phyloP scores from a whole-genome alignment of 225 moss, liverwort and hornwort genomes.

The Climacium dendroides region DNA sequence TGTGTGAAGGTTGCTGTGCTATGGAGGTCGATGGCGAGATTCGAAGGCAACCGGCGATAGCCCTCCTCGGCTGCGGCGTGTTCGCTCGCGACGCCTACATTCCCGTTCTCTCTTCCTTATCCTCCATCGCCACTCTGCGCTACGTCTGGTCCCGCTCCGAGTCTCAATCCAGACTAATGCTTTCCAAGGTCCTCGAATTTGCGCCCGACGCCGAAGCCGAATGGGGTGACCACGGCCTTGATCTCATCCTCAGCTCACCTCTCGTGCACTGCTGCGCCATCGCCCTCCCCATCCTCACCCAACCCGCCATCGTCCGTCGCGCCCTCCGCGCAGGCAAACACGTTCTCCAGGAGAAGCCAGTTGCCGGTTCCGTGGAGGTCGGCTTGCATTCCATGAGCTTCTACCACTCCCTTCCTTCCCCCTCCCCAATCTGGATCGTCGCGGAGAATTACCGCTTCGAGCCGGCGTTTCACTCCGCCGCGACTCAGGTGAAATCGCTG shows the following conservation, averaged over 20 bases:
- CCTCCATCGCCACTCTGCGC: conserved; percentile 30
- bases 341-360: conserved; percentile 90
- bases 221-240: conserved; percentile 72
- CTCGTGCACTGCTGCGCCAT: conserved; percentile 70
- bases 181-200: conserved; percentile 37
- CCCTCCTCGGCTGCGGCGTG: conserved; percentile 74
- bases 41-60: conserved; percentile 39
- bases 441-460: conserved; percentile 91
- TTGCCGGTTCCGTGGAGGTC: conserved; percentile 44
- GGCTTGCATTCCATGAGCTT: conserved; percentile 9
- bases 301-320: conserved; percentile 62
- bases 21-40: conserved; percentile 42
- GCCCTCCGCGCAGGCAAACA: conserved; percentile 77
- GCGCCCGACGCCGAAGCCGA: conserved; percentile 64
- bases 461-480: conserved; percentile 70
- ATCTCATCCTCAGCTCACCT: conserved; percentile 50
- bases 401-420: background rate
- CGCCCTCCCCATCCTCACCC: conserved; percentile 67
- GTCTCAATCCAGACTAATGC: conserved; percentile 38
- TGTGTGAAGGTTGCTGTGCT: background rate
- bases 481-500: conserved; percentile 44
- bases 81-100: conserved; percentile 82
- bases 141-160: conserved; percentile 84
- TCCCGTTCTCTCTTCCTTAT: conserved; percentile 46
- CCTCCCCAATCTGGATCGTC: conserved; percentile 65